Conservation (phyloP, 1,139 yeast genomes). For the Citeromyces siamensis region DNA sequence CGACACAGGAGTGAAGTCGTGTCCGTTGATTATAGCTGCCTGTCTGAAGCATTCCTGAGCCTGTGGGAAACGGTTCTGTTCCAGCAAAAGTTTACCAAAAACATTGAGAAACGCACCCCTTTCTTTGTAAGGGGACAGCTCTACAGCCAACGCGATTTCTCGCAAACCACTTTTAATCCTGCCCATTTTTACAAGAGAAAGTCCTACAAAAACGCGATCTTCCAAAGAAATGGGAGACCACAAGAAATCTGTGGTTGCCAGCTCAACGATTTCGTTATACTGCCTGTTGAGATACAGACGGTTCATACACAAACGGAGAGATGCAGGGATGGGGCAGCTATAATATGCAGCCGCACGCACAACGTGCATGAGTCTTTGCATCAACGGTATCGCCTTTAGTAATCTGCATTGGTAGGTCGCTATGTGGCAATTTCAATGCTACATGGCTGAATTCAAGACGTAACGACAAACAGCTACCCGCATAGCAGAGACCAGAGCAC, state of each 20-base stretch:
- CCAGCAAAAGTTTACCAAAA: constrained; percentile 9
- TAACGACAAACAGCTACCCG: too few species aligned
- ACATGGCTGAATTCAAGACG: too few species aligned
- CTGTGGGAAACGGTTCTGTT: constrained; percentile 7
- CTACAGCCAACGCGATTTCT: constrained; percentile 11
- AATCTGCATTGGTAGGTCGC: too few species aligned
- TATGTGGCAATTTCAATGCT: too few species aligned
- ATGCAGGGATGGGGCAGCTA: too few species aligned
- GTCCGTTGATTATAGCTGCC: not conserved
- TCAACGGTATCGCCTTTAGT: too few species aligned
- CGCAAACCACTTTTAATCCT: constrained; percentile 11
- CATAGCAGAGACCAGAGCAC: too few species aligned
- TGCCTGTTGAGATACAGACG: not conserved
- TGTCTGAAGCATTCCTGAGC: constrained; percentile 6
- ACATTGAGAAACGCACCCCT: constrained; percentile 9
- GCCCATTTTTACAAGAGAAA: constrained; percentile 10
- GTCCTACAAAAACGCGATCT: constrained; percentile 9
- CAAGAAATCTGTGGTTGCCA: constrained; percentile 6
- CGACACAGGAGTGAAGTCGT: too few species aligned
- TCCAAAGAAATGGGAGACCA: constrained; percentile 8
- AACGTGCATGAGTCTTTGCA: too few species aligned
- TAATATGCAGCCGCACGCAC: too few species aligned
- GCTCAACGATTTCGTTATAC: constrained; percentile 3
- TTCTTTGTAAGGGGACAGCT: constrained; percentile 8
- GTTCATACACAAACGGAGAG: constrained; percentile 2